Evolutionary conservation across 106 monocot genomes (phyloP).

Genomic region (Posidonia australis): DNA sequence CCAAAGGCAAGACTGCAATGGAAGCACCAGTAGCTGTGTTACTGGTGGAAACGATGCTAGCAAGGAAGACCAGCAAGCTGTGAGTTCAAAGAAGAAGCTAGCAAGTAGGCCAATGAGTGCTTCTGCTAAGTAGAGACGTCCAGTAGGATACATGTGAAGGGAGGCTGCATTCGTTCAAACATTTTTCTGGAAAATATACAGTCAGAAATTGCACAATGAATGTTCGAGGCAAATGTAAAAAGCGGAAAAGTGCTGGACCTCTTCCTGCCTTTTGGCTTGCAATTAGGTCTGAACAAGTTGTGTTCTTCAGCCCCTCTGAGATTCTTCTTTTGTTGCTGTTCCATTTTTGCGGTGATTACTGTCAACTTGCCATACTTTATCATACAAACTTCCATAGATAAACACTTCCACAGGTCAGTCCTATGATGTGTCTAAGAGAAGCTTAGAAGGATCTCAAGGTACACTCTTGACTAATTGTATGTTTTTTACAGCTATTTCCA

Average conservation of each 20-base stretch:
- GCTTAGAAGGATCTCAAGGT: too few relatives aligned
- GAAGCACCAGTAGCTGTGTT: neutral
- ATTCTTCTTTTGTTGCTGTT: neutral
- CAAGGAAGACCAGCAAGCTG: neutral
- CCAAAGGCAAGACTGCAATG: conserved; percentile 6
- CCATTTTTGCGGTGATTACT: neutral
- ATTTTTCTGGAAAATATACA: conserved; percentile 8
- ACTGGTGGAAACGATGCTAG: neutral
- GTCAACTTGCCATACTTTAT: neutral
- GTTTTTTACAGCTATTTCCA: too few relatives aligned
- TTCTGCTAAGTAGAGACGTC: neutral
- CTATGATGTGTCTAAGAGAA: too few relatives aligned
- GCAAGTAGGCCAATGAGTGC: neutral
- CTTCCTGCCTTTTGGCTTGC: neutral
- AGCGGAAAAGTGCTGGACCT: neutral
- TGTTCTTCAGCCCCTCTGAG: neutral
- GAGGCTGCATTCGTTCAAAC: neutral
- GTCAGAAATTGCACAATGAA: neutral
- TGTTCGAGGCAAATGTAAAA: conserved; percentile 2
- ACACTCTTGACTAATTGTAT: too few relatives aligned
- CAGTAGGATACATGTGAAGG: neutral
- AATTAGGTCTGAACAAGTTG: neutral
- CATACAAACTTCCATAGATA: conserved; percentile 5
- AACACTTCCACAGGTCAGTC: neutral
- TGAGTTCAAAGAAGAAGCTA: neutral